phyloP scores from a whole-genome alignment of 2,329 filamentous ascomycete genomes.

The Apiospora hydei region DNA sequence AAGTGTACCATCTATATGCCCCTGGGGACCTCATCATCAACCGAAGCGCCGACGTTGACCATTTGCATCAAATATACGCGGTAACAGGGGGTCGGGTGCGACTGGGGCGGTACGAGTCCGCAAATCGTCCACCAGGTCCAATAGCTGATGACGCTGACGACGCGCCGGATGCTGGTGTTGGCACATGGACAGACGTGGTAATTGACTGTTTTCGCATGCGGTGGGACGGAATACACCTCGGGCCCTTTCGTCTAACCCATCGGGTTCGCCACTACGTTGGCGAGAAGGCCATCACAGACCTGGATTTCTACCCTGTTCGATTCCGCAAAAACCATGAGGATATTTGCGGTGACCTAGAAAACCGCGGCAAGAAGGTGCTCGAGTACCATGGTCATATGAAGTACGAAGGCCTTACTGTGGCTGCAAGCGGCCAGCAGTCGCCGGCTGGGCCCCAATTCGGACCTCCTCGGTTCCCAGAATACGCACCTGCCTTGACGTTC shows the following conservation, averaged over 20 bases:
- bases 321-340: not conserved
- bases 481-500: not conserved
- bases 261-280: not conserved
- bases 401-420: not conserved
- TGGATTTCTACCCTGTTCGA: not conserved
- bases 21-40: slow-evolving; percentile 1
- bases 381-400: slow-evolving; percentile 1
- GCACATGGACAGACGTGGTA: not conserved
- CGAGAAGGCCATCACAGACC: not conserved
- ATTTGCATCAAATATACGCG: not conserved
- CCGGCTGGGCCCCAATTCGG: too few relatives aligned
- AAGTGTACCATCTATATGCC: not conserved
- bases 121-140: not conserved
- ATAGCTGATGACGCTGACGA: not conserved
- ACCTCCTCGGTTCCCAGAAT: not conserved
- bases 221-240: not conserved
- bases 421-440: not conserved
- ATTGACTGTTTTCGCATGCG: slow-evolving; percentile 7
- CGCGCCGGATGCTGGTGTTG: not conserved
- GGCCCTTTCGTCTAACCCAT: not conserved
- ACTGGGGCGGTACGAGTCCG: too few relatives aligned
- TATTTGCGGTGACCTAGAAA: not conserved
- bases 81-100: not conserved
- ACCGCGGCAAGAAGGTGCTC: not conserved
- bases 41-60: too few relatives aligned